phyloP scores from a whole-genome alignment of 495 filamentous ascomycete species.

The Trichodelitschia bisporula region DNA sequence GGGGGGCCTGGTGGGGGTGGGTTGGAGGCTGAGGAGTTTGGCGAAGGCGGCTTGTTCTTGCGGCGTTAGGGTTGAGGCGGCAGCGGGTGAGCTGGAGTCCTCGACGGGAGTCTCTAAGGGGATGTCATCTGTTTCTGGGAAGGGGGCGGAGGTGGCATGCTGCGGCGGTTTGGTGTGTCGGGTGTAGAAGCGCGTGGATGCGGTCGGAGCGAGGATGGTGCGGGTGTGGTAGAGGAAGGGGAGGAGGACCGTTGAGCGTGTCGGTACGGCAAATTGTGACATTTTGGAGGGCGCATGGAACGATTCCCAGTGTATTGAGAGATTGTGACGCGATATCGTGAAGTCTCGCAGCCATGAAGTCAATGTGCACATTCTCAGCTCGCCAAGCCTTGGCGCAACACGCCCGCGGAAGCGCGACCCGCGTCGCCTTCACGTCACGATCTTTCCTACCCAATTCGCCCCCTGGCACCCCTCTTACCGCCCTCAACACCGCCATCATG shows the following conservation, averaged over 20 bases:
- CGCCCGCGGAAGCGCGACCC: background rate
- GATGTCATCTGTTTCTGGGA: background rate
- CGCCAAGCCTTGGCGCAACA: background rate
- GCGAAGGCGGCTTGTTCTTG: background rate
- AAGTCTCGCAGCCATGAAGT: background rate
- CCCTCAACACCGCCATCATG: too few relatives aligned
- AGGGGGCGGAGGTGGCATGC: background rate
- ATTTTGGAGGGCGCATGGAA: too few relatives aligned
- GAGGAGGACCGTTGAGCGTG: background rate
- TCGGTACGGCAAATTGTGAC: too few relatives aligned
- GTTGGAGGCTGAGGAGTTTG: background rate
- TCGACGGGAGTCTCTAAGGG: background rate
- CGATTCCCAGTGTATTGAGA: too few relatives aligned
- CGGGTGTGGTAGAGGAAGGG: slow-evolving; percentile 1
- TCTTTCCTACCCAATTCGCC: too few relatives aligned
- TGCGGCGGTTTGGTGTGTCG: background rate
- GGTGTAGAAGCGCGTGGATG: background rate
- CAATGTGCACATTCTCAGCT: background rate
- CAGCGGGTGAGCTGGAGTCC: too few relatives aligned
- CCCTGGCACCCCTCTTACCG: too few relatives aligned
- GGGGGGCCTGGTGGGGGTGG: background rate
- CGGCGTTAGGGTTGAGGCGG: too few relatives aligned
- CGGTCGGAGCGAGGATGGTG: background rate
- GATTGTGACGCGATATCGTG: too few relatives aligned
- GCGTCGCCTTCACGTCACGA: too few relatives aligned